Conservation (phyloP, 2,329 filamentous ascomycete species). For the Pseudogymnoascus sp. region DNA sequence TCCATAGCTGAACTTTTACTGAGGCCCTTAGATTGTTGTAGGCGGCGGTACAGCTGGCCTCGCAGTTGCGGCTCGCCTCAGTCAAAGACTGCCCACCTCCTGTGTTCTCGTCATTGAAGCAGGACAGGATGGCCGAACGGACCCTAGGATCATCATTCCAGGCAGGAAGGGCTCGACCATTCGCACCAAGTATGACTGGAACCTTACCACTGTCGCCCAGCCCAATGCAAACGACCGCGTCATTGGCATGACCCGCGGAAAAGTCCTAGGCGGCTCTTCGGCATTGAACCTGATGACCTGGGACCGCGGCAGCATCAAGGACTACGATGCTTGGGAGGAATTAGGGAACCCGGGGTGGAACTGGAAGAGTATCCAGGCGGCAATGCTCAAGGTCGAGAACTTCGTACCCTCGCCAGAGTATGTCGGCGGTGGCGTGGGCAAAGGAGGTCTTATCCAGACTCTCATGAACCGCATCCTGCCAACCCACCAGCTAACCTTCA, state of each 20-base stretch:
- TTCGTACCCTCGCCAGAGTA: conserved; percentile 14
- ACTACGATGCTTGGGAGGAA: conserved; percentile 34
- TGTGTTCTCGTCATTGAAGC: background rate
- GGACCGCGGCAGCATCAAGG: conserved; percentile 19
- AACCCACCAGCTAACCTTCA: conserved; percentile 35
- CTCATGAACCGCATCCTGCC: conserved; percentile 37
- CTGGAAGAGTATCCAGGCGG: conserved; percentile 22
- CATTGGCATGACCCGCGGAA: conserved; percentile 27
- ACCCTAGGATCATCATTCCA: background rate
- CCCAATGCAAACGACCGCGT: conserved; percentile 15
- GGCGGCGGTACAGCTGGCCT: background rate
- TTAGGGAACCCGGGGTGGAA: conserved; percentile 36
- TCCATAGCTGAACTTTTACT: background rate
- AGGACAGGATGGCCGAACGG: background rate
- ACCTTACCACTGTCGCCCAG: conserved; percentile 6
- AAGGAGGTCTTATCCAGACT: conserved; percentile 8
- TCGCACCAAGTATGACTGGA: conserved; percentile 3
- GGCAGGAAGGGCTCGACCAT: background rate
- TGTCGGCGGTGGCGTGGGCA: conserved; percentile 10
- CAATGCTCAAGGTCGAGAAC: conserved; percentile 13
- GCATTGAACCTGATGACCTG: conserved; percentile 26
- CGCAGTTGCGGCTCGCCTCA: background rate
- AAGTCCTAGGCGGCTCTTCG: conserved; percentile 29
- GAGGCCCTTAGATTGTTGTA: background rate
- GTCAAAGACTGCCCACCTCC: background rate